These are phyloP conservation scores for Exophiala mesophila DNA, from an alignment of 2,329 filamentous ascomycete genomes.

Conservation along the genomic window DNA sequence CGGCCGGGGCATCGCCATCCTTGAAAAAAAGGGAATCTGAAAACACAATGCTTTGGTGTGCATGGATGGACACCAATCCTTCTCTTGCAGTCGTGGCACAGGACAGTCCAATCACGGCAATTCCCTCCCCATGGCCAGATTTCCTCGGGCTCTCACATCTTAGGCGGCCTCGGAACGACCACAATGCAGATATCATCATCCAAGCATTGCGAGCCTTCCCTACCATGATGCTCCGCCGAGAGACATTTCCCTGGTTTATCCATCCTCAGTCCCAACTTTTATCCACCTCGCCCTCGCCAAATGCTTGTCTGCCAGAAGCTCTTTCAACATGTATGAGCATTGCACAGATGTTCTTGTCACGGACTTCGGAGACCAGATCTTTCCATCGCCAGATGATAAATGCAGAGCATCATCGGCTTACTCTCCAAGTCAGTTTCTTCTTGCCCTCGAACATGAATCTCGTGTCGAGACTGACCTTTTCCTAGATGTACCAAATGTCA, in stretches of 20 bases:
- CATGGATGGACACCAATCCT: conserved; percentile 1
- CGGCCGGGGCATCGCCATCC: too few species aligned
- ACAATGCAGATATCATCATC: conserved; percentile 11
- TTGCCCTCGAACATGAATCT: too few species aligned
- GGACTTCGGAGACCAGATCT: conserved; percentile 16
- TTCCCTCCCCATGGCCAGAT: too few species aligned
- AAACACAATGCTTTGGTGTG: conserved; percentile 2
- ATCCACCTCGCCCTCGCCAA: not conserved
- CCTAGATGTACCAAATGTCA: conserved; percentile 5
- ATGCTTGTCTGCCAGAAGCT: conserved; percentile 11
- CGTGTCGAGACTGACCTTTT: not conserved
- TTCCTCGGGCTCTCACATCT: too few species aligned
- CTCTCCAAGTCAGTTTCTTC: not conserved
- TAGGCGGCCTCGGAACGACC: conserved; percentile 8
- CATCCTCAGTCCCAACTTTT: conserved; percentile 15
- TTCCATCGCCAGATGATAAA: conserved; percentile 24
- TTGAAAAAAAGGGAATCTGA: too few species aligned
- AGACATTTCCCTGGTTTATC: conserved; percentile 28
- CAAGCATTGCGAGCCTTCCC: conserved; percentile 22
- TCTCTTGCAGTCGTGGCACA: not conserved
- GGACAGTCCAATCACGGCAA: too few species aligned
- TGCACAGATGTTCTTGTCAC: conserved; percentile 25
- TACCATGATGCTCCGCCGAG: conserved; percentile 24
- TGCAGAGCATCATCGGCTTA: conserved; percentile 10
- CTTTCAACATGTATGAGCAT: conserved; percentile 26